phyloP scores from a whole-genome alignment of 2,329 filamentous ascomycete species.

The Xylariaceae sp. region DNA sequence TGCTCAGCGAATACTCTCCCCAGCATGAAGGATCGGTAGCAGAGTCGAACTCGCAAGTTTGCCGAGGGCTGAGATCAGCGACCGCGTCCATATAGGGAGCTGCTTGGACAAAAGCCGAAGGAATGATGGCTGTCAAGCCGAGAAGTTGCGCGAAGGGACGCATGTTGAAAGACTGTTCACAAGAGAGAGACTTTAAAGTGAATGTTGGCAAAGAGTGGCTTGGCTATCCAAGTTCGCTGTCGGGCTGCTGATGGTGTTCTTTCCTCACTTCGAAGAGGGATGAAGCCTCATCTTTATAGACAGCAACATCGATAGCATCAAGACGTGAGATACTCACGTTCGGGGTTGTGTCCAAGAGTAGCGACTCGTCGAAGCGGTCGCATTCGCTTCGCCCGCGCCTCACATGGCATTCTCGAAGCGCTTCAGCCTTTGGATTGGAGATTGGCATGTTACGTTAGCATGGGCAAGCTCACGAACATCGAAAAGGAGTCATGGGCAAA shows the following conservation, averaged over 20 bases:
- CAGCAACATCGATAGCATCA: not conserved
- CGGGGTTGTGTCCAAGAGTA: too few relatives aligned
- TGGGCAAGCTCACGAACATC: not conserved
- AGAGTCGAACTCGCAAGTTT: conserved; percentile 23
- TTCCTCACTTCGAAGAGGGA: conserved; percentile 2
- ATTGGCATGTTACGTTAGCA: conserved; percentile 2
- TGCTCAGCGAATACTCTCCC: conserved; percentile 47
- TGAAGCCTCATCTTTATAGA: conserved; percentile 11
- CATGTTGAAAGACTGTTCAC: conserved; percentile 18
- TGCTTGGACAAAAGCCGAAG: conserved; percentile 18
- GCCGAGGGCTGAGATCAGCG: conserved; percentile 13
- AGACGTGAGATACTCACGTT: not conserved
- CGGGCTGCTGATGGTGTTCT: conserved; percentile 10
- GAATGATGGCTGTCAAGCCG: conserved; percentile 19
- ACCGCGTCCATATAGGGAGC: conserved; percentile 8
- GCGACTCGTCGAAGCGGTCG: too few relatives aligned
- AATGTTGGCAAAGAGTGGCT: conserved; percentile 6
- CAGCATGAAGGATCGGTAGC: conserved; percentile 35
- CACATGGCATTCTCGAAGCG: too few relatives aligned
- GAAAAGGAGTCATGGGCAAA: conserved; percentile 1
- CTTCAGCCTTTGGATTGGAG: too few relatives aligned
- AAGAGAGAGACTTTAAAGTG: conserved; percentile 3
- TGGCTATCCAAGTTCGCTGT: conserved; percentile 9
- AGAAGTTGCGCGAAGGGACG: conserved; percentile 10
- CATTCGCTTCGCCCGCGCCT: too few relatives aligned